Evolutionary conservation across 495 filamentous ascomycete genomes (phyloP).

Genomic region (Lasiosphaeris hirsuta): DNA sequence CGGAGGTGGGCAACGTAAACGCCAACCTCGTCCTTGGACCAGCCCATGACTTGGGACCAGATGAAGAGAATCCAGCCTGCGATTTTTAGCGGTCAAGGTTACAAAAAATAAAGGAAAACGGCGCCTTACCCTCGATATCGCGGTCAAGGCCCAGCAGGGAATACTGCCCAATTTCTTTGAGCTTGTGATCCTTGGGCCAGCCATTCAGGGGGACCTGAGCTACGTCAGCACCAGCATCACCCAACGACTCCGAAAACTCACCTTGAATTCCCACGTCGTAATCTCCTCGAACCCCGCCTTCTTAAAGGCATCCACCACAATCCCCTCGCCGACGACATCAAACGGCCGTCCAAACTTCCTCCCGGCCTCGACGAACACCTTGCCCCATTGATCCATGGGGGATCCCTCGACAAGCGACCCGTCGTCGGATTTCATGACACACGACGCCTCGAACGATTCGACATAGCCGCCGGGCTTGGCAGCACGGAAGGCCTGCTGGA

Average conservation of each 20-base stretch:
- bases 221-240: neutral
- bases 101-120: neutral
- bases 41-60: slow-evolving; percentile 8
- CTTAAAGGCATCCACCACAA: slow-evolving; percentile 36
- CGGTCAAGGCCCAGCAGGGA: neutral
- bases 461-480: slow-evolving; percentile 28
- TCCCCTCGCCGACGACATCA: slow-evolving; percentile 24
- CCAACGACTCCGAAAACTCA: neutral
- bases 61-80: slow-evolving; percentile 9
- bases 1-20: slow-evolving; percentile 5
- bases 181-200: slow-evolving; percentile 4
- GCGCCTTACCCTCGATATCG: slow-evolving; percentile 6
- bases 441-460: slow-evolving; percentile 27
- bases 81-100: neutral
- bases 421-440: slow-evolving; percentile 22
- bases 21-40: slow-evolving; percentile 4
- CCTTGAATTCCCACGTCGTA: slow-evolving; percentile 14
- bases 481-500: slow-evolving; percentile 30
- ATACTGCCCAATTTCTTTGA: slow-evolving; percentile 8
- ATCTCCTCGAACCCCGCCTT: slow-evolving; percentile 47
- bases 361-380: slow-evolving; percentile 21
- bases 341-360: slow-evolving; percentile 17
- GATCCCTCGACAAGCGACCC: slow-evolving; percentile 14
- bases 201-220: neutral
- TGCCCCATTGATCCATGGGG: slow-evolving; percentile 20